Percentiles rank a stretch among this genome's conserved stretches.
Evolutionary conservation across 129 eudicot genomes (phyloP).

Genomic region (Gnaphalium uliginosum): DNA sequence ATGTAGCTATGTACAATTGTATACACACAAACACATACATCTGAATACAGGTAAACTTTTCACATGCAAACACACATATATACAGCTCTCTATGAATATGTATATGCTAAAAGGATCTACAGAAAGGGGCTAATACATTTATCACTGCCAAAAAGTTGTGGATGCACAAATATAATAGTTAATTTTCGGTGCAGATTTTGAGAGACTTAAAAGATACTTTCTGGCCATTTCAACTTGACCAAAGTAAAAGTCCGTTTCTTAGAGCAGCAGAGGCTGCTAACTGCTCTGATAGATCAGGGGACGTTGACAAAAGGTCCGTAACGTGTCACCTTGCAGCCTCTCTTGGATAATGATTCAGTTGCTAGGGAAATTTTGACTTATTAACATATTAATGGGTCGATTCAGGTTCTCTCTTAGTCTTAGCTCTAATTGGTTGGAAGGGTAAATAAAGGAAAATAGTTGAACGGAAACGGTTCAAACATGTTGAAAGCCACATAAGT

Average conservation of each 20-base stretch:
- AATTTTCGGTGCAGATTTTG: slow-evolving; percentile 55
- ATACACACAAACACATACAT: slow-evolving; percentile 6
- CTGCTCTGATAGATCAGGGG: slow-evolving; percentile 51
- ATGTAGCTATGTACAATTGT: not conserved
- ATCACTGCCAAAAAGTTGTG: not conserved
- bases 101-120: slow-evolving; percentile 11
- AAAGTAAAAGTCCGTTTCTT: slow-evolving; percentile 60
- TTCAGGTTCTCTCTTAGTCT: not conserved
- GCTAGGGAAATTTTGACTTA: not conserved
- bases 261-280: slow-evolving; percentile 93
- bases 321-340: slow-evolving; percentile 6
- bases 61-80: not conserved
- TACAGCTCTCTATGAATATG: not conserved
- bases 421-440: not conserved
- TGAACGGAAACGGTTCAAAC: not conserved
- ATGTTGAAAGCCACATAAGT: not conserved
- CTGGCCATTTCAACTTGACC: slow-evolving; percentile 90
- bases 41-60: not conserved
- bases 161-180: slow-evolving; percentile 3
- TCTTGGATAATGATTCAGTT: not conserved
- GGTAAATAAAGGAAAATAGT: not conserved
- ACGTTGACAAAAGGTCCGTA: slow-evolving; percentile 49
- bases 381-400: slow-evolving; percentile 2
- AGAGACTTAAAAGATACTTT: slow-evolving; percentile 77
- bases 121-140: not conserved